Evolutionary conservation across 306 rosid genomes (phyloP).

Genomic region (Dryas alaskensis): DNA sequence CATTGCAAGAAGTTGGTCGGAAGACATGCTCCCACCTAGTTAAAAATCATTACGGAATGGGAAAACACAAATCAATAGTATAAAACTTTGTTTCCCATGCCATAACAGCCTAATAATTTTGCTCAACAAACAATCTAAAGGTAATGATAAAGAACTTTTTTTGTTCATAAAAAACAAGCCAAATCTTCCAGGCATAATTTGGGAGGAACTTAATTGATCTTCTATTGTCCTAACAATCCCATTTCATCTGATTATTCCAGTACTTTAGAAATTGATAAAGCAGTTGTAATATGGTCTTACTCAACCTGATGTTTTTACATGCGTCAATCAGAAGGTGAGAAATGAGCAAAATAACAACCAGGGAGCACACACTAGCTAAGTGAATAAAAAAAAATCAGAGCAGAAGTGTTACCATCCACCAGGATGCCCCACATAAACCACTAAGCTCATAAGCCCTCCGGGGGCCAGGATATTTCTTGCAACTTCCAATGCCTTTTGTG

Average conservation of each 20-base stretch:
- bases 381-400: slow-evolving; percentile 1
- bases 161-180: neutral
- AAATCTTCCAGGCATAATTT: neutral
- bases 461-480: slow-evolving; percentile 53
- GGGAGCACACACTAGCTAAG: neutral
- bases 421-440: slow-evolving; percentile 84
- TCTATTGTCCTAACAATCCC: neutral
- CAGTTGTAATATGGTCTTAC: neutral
- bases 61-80: neutral
- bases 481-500: slow-evolving; percentile 70
- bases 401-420: slow-evolving; percentile 73
- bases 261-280: neutral
- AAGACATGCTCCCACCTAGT: neutral
- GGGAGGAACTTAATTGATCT: neutral
- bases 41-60: neutral
- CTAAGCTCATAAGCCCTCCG: slow-evolving; percentile 83
- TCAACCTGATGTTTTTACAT: neutral
- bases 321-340: neutral
- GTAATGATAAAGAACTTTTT: neutral
- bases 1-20: neutral
- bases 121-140: neutral
- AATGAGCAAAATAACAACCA: neutral
- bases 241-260: neutral
- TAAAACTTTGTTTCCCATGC: no score
- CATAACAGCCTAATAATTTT: neutral